Percentiles rank a stretch among this genome's conserved stretches.
phyloP scores from a whole-genome alignment of 2,329 filamentous ascomycete genomes.

The Hypoxylon sp. region DNA sequence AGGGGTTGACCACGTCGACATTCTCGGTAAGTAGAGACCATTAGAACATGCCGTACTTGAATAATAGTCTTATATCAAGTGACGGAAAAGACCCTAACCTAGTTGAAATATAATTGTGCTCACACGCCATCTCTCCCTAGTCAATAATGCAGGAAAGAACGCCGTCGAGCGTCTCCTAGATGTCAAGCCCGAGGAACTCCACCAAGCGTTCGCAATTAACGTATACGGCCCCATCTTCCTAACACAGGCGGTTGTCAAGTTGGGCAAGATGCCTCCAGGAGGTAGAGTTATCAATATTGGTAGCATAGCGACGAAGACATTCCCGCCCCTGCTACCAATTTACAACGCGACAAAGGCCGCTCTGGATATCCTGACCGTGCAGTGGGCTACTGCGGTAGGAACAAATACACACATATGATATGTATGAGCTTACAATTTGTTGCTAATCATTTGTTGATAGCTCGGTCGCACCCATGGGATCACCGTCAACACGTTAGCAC shows the following conservation, averaged over 20 bases:
- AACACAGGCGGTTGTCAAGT: conserved; percentile 48
- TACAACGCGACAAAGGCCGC: conserved; percentile 57
- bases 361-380: conserved; percentile 55
- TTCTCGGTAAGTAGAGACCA: conserved; percentile 55
- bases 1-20: conserved; percentile 58
- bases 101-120: neutral
- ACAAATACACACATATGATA: conserved; percentile 1
- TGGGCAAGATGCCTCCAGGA: conserved; percentile 56
- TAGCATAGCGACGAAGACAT: conserved; percentile 48
- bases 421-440: neutral
- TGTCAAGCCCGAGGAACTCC: conserved; percentile 35
- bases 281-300: conserved; percentile 57
- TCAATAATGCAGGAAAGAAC: conserved; percentile 49
- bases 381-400: conserved; percentile 55
- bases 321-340: conserved; percentile 32
- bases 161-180: conserved; percentile 37
- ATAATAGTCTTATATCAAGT: neutral
- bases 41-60: neutral
- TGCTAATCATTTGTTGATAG: conserved; percentile 20
- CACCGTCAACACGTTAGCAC: conserved; percentile 55
- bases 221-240: conserved; percentile 50
- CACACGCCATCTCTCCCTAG: conserved; percentile 29
- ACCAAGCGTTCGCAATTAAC: conserved; percentile 49
- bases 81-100: neutral
- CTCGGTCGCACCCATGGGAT: conserved; percentile 52